These are phyloP conservation scores for Lodderomyces pseudojiufengensis DNA, from an alignment of 1,139 yeast species.

Conservation along the genomic window DNA sequence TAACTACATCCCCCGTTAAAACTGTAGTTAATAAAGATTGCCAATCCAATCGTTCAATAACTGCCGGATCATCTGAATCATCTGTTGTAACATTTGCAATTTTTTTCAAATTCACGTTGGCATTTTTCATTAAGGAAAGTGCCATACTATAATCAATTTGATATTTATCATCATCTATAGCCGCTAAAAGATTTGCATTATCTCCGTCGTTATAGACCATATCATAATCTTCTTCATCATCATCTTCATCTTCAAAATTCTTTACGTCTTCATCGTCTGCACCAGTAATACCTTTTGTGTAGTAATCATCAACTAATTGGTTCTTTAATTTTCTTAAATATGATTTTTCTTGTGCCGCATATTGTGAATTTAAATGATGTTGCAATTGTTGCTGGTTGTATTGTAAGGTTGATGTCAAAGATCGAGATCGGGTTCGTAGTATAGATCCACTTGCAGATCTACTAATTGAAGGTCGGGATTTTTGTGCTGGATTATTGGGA, in stretches of 20 bases:
- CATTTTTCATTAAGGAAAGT: constrained; percentile 32
- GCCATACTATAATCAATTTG: constrained; percentile 42
- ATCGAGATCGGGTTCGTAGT: constrained; percentile 6
- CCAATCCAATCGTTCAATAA: constrained; percentile 89
- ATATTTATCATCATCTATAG: constrained; percentile 41
- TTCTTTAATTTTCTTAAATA: constrained; percentile 64
- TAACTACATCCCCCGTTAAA: constrained; percentile 89
- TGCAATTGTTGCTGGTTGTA: constrained; percentile 13
- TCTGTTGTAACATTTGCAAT: constrained; percentile 41
- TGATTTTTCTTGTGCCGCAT: constrained; percentile 64
- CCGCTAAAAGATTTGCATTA: constrained; percentile 37
- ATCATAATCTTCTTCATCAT: constrained; percentile 24
- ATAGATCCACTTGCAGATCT: constrained; percentile 7
- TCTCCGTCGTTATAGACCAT: constrained; percentile 20
- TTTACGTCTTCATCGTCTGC: constrained; percentile 22
- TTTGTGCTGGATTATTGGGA: background rate
- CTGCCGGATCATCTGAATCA: constrained; percentile 56
- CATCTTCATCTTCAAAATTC: constrained; percentile 18
- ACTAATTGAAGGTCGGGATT: constrained; percentile 1
- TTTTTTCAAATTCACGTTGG: constrained; percentile 33
- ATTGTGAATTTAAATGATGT: constrained; percentile 32
- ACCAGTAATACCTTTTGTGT: constrained; percentile 56
- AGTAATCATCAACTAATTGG: constrained; percentile 65
- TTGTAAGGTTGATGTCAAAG: background rate
- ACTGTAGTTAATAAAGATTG: constrained; percentile 90